Evolutionary conservation across 495 filamentous ascomycete species (phyloP).

Genomic region (Penicillium canariense): DNA sequence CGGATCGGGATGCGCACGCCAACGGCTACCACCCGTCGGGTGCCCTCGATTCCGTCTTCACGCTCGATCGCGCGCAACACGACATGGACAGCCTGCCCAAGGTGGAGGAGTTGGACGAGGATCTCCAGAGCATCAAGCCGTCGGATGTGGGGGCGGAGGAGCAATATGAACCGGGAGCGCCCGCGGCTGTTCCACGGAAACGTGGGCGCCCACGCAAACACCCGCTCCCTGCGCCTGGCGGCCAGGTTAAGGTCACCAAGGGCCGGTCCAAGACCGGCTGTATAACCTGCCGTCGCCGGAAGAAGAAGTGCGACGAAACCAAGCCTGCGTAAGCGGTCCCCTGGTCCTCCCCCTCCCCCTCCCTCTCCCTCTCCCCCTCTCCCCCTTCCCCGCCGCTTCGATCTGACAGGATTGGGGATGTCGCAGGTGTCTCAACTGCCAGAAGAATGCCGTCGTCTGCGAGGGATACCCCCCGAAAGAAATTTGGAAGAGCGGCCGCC

Average conservation of each 20-base stretch:
- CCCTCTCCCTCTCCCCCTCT: not conserved
- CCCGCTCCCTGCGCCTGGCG: constrained; percentile 56
- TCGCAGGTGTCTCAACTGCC: constrained; percentile 72
- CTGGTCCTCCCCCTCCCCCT: not conserved
- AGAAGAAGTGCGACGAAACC: constrained; percentile 98
- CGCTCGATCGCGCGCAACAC: constrained; percentile 16
- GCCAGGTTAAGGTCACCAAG: constrained; percentile 69
- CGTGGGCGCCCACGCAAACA: constrained; percentile 86
- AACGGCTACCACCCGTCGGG: constrained; percentile 20
- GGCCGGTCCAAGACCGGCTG: constrained; percentile 93
- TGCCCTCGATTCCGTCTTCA: not conserved
- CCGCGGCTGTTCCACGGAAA: constrained; percentile 47
- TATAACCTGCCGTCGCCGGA: constrained; percentile 84
- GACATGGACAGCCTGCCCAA: constrained; percentile 35
- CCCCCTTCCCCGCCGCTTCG: not conserved
- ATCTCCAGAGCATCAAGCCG: constrained; percentile 37
- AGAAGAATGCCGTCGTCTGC: constrained; percentile 90
- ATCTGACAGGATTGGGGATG: not conserved
- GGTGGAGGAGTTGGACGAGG: constrained; percentile 46
- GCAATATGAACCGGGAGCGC: constrained; percentile 26
- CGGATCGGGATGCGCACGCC: constrained; percentile 25
- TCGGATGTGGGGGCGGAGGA: constrained; percentile 28
- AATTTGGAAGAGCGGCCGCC: constrained; percentile 80
- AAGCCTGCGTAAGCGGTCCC: constrained; percentile 62
- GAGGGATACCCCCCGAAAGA: constrained; percentile 91